phyloP scores from a whole-genome alignment of 305 asterid genomes.

The Ilex paraguariensis region DNA sequence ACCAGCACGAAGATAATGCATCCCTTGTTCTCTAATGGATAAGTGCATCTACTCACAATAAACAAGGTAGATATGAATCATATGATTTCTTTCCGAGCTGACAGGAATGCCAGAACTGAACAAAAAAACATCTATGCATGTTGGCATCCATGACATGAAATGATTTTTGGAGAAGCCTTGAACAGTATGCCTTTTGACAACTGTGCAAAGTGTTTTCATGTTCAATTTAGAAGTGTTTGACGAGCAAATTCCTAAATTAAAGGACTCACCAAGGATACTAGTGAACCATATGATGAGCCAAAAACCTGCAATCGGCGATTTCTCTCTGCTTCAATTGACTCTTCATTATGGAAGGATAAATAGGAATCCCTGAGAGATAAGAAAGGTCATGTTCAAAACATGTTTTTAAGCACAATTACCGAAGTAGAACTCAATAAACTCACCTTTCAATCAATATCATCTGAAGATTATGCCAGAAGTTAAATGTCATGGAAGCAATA shows the following conservation, averaged over 20 bases:
- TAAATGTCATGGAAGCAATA: constrained; percentile 98
- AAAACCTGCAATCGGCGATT: constrained; percentile 67
- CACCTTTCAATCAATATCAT: constrained; percentile 75
- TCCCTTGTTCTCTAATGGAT: background rate
- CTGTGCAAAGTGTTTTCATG: background rate
- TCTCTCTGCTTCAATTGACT: constrained; percentile 67
- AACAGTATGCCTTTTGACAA: too few species aligned
- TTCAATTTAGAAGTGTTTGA: too few species aligned
- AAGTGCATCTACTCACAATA: background rate
- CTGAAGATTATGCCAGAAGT: constrained; percentile 99
- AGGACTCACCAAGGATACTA: constrained; percentile 85
- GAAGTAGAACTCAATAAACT: constrained; percentile 17
- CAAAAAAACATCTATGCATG: too few species aligned
- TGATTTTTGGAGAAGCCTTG: background rate
- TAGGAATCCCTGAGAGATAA: constrained; percentile 60
- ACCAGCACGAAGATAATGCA: too few species aligned
- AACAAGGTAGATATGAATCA: background rate
- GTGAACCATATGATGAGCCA: constrained; percentile 76
- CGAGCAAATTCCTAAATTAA: background rate
- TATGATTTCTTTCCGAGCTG: background rate
- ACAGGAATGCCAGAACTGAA: too few species aligned
- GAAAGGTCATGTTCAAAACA: constrained; percentile 24
- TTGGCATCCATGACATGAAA: background rate
- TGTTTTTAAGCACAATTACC: constrained; percentile 15
- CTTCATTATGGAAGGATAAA: constrained; percentile 49